Evolutionary conservation across 148 eudicot genomes (phyloP), one percentile per base, ranked within the genome.

Genomic region (Cornus controversa): DNA sequence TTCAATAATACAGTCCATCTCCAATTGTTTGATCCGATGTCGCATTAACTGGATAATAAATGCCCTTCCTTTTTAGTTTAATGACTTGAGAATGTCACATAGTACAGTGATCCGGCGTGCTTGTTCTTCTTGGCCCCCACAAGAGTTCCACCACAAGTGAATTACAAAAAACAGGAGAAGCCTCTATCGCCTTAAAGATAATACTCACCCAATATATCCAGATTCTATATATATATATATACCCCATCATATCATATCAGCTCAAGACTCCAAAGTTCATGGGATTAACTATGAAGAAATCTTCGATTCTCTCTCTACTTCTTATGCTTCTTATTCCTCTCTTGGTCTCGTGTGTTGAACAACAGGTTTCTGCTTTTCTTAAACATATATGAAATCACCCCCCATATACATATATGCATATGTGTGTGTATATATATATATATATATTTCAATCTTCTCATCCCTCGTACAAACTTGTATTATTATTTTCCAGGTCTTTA

Each of bases 401-500:
- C 18, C 60, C 0, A 6, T 77, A 18, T 53, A 0, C 53, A 9
- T 37, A 8, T 65, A 9, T 42, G 18, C 28, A 13, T 23, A 6
- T 69, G 16, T 75, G 10, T 72, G 26, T 72, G 2, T 54, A 47
- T 3, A 26, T 6, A 42, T 66, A 42, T 27, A 42, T 27, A 57
- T 27, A 11, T 14, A 23, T 29, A 18, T 22, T 0, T 71, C 34
- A 2, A 31, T 31, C 2, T 2, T 31, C 4, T 31, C 34, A 28
- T 1, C 18, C 25, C 18, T 37, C 4, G 54, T 14, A 10, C 40
- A 63, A 24, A 36, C 16, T 11, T 72, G 8, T 76, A 40, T 40
- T 8, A 8, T 10, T 22, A 22, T 18, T 23, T 66, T 66, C 77
- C 86, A 94, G 97, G 91, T 91, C 20, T 90, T 91, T 73, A 86